Evolutionary conservation across 163 green algal species (phyloP), one percentile per base, ranked within the genome.

Genomic region (Volvox carteri): DNA sequence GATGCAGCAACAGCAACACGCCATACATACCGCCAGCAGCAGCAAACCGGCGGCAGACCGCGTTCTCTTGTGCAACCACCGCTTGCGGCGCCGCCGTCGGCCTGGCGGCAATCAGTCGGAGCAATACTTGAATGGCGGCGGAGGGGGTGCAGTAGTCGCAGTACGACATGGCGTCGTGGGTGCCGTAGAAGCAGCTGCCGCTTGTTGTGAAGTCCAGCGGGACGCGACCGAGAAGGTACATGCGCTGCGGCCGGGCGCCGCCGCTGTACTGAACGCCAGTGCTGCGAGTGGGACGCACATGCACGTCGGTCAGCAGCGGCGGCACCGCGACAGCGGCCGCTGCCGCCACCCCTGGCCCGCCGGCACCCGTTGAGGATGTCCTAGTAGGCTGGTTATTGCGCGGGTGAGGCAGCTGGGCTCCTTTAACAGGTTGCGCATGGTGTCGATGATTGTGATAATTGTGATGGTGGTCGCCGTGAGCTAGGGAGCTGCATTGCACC

Each of bases 121-220:
- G 80, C 65, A 92, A 78, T 16, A 85, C 89, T 1, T 88, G 70
- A n/a, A 92, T 35, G 54, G 76, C 86, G 7, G 89, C 89, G 11
- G 76, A 90, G 54, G 89, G 89, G 1, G 83, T 72, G 67, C 89
- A 92, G 76, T 92, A 92, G 54, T 92, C 89, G 67, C 89, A 92
- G 75, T 88, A 87, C 37, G 89, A 37, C 39, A 50, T 72, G 18
- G 89, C n/a, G 76, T 77, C 84, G 35, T 92, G 89, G 1, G 84
- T 68, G 50, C 62, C 68, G 74, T 91, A 93, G 79, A 93, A 85
- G 90, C 90, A 93, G 70, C 35, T 65, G 23, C 60, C 41, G 76
- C 54, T 85, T 28, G 65, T 70, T 73, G 74, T 85, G 50, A 91
- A 90, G 62, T 76, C 77, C 30, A 90, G 79, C 3, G 41, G 70